Conservation (phyloP, 2,329 filamentous ascomycete genomes). For the Cladosporium halotolerans region DNA sequence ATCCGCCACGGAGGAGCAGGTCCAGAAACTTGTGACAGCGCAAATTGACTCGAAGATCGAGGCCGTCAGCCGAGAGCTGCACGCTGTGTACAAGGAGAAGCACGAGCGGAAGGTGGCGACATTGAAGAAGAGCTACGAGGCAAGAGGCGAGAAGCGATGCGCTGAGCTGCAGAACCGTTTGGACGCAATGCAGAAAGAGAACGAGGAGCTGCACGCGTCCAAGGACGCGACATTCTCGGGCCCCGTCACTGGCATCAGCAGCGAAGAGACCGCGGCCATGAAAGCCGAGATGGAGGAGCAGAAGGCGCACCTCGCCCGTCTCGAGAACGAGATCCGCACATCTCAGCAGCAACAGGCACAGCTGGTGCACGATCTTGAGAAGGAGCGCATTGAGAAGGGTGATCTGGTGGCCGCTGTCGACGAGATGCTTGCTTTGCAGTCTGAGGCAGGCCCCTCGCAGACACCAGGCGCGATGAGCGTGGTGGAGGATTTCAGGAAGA, state of each 20-base stretch:
- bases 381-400: slow-evolving; percentile 75
- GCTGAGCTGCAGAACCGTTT: slow-evolving; percentile 69
- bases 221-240: slow-evolving; percentile 61
- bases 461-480: slow-evolving; percentile 28
- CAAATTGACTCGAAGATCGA: slow-evolving; percentile 92
- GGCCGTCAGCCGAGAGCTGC: slow-evolving; percentile 65
- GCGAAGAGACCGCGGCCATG: slow-evolving; percentile 26
- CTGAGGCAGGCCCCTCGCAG: slow-evolving; percentile 36
- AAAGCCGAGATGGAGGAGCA: slow-evolving; percentile 53
- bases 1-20: slow-evolving; percentile 37
- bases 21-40: slow-evolving; percentile 42
- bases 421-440: slow-evolving; percentile 69
- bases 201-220: slow-evolving; percentile 63
- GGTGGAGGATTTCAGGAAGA: slow-evolving; percentile 48
- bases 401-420: slow-evolving; percentile 76
- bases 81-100: slow-evolving; percentile 91
- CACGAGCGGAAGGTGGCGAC: slow-evolving; percentile 94
- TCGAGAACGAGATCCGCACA: slow-evolving; percentile 65
- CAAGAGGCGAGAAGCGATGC: slow-evolving; percentile 82
- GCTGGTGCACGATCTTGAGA: slow-evolving; percentile 60
- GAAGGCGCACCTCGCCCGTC: slow-evolving; percentile 66
- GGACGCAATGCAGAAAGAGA: slow-evolving; percentile 63
- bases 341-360: slow-evolving; percentile 68
- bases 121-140: slow-evolving; percentile 74
- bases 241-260: slow-evolving; percentile 26